These are phyloP conservation scores for Lepidium campestre DNA, from an alignment of 441 rosid species.

Conservation along the genomic window DNA sequence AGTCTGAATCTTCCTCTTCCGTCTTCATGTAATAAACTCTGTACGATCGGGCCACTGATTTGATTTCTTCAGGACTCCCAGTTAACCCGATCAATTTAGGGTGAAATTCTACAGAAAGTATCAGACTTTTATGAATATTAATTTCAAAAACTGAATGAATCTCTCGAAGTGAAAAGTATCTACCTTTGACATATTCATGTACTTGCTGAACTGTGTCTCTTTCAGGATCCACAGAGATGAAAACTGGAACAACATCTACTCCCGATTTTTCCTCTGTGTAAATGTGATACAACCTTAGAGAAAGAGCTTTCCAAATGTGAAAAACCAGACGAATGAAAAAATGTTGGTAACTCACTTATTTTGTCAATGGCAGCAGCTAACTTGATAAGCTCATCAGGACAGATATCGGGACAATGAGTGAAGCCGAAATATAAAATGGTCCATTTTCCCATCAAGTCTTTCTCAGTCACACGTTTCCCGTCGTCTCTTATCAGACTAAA, in stretches of 20 bases:
- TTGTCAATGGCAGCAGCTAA: slow-evolving; percentile 79
- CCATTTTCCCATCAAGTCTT: slow-evolving; percentile 85
- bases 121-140: slow-evolving; percentile 6
- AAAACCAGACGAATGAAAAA: not conserved
- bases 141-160: not conserved
- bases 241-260: slow-evolving; percentile 66
- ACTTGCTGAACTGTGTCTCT: slow-evolving; percentile 91
- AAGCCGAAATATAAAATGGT: slow-evolving; percentile 84
- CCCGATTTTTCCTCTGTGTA: slow-evolving; percentile 69
- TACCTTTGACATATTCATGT: slow-evolving; percentile 85
- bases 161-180: not conserved
- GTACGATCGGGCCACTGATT: slow-evolving; percentile 79
- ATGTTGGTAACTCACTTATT: slow-evolving; percentile 56
- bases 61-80: slow-evolving; percentile 70
- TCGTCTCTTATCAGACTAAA: slow-evolving; percentile 79
- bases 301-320: not conserved
- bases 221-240: slow-evolving; percentile 94
- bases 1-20: slow-evolving; percentile 89
- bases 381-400: slow-evolving; percentile 89
- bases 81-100: slow-evolving; percentile 81
- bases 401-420: slow-evolving; percentile 97
- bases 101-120: slow-evolving; percentile 65
- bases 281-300: slow-evolving; percentile 9
- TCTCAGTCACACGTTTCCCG: slow-evolving; percentile 72
- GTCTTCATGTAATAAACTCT: slow-evolving; percentile 97